Evolutionary conservation across 768 basidiomycete species (phyloP), one percentile per base, ranked within the genome.

Genomic region (Cyathus striatus): DNA sequence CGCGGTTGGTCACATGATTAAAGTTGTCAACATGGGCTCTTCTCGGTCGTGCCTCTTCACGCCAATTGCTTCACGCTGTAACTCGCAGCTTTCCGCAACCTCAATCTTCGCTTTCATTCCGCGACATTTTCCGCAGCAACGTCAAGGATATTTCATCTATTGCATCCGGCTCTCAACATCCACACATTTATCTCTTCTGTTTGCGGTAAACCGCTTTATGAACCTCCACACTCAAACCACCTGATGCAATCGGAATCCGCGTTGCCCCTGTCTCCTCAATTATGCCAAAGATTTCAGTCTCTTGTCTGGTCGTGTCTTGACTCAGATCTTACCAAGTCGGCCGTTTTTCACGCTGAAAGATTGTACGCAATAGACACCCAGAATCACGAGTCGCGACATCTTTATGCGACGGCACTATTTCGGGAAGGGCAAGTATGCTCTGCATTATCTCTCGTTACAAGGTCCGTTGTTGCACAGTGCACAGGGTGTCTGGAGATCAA

Each of bases 261-360:
- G 44, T 66, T 70, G 47, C 59, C 67, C 43, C 70, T 75, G 64
- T 64, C 72, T 48, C 73, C 78, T 48, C 67, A 75, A 57, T 77
- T 88, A 55, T 70, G 73, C 39, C 78, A 79, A 62, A 83, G 85
- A 50, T 84, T 86, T 58, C 76, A 76, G 50, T 67, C 76, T 40
- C 72, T 92, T 49, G 73, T 90, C 55, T 90, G 89, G 88, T 79
- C 80, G 53, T 90, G 81, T 64, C 81, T 92, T 45, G 90, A 92
- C 67, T 75, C 80, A 42, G 85, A 86, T 54, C 79, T 92, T 35
- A 70, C 77, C 53, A 78, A 75, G 61, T 82, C 89, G 10, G 90
- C 91, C 30, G 76, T 90, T 36, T 95, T 95, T 69, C 88, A 88
- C 66, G 89, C 90, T 25, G 92, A 94, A 64, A 70, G 89, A 49